Evolutionary conservation across 768 basidiomycete species (phyloP).

Genomic region (Amanita pseudoporphyria): DNA sequence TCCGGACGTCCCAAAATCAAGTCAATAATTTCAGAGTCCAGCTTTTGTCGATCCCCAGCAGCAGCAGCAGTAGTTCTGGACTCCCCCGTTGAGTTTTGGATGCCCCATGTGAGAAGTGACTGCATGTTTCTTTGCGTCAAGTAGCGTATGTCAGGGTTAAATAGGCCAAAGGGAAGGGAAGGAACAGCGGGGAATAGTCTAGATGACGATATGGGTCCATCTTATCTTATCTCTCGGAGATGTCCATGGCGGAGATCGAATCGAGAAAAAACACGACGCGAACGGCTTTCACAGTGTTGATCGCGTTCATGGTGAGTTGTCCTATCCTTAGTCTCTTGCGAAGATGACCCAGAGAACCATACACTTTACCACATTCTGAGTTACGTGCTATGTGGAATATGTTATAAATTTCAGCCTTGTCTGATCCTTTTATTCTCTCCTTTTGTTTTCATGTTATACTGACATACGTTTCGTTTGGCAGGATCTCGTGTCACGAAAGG

Average conservation of each 20-base stretch:
- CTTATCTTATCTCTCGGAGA: background rate
- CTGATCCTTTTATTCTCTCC: constrained; percentile 38
- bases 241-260: constrained; percentile 1
- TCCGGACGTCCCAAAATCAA: constrained; percentile 80
- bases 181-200: background rate
- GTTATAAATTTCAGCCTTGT: constrained; percentile 88
- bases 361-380: constrained; percentile 86
- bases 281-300: background rate
- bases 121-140: constrained; percentile 38
- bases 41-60: constrained; percentile 34
- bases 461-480: constrained; percentile 9
- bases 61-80: constrained; percentile 24
- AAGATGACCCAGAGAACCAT: constrained; percentile 59
- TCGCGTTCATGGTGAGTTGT: background rate
- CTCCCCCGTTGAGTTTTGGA: constrained; percentile 51
- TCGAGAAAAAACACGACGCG: background rate
- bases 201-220: background rate
- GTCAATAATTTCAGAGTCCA: constrained; percentile 80
- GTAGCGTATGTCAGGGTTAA: background rate
- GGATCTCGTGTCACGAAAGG: background rate
- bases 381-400: constrained; percentile 47
- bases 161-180: background rate
- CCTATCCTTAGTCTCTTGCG: background rate
- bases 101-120: constrained; percentile 72
- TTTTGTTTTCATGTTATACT: constrained; percentile 7